phyloP scores from a whole-genome alignment of 345 rosid genomes.

The Eucalyptus albens region DNA sequence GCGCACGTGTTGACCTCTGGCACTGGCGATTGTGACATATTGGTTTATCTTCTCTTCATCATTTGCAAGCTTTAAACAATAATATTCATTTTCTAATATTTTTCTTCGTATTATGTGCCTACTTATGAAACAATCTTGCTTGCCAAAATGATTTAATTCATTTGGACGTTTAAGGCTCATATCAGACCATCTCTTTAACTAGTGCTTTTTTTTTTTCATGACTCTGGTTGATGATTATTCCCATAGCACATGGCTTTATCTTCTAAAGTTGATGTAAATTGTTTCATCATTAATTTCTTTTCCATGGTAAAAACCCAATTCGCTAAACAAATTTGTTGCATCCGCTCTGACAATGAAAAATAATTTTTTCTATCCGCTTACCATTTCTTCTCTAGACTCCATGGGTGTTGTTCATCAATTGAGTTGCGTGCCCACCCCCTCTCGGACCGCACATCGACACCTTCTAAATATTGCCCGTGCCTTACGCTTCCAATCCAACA shows the following conservation, averaged over 20 bases:
- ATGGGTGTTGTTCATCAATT: too few relatives aligned
- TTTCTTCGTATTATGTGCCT: background rate
- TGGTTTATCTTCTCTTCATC: background rate
- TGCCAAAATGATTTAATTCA: background rate
- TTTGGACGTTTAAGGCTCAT: background rate
- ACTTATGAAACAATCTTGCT: background rate
- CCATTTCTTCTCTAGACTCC: too few relatives aligned
- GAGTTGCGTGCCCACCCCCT: too few relatives aligned
- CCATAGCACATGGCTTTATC: background rate
- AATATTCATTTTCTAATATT: background rate
- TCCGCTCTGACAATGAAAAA: too few relatives aligned
- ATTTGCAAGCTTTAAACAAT: background rate
- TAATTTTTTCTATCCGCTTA: too few relatives aligned
- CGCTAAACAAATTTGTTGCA: too few relatives aligned
- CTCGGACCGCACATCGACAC: too few relatives aligned
- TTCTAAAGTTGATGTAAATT: background rate
- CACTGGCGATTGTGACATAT: background rate
- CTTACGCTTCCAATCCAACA: too few relatives aligned
- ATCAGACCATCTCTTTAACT: background rate
- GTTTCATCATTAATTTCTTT: background rate
- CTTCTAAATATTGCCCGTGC: too few relatives aligned
- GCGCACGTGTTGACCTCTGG: background rate
- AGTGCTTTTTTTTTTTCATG: too few relatives aligned
- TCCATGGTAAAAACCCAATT: too few relatives aligned
- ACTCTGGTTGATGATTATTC: background rate